phyloP scores from a whole-genome alignment of 2,329 filamentous ascomycete species.

The Neonectria ditissima region DNA sequence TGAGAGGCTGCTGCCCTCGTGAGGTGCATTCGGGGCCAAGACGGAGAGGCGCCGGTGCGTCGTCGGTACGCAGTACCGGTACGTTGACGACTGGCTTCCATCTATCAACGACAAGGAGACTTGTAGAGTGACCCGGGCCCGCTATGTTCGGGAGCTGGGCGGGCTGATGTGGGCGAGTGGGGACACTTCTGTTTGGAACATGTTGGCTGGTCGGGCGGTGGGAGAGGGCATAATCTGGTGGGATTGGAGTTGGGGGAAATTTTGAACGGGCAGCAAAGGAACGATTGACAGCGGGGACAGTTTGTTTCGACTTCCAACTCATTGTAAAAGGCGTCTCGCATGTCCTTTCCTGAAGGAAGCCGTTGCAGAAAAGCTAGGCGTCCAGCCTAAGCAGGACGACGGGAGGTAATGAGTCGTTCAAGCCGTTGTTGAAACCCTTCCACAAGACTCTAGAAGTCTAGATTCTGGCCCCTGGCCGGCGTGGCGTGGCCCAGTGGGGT shows the following conservation, averaged over 20 bases:
- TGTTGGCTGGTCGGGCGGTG: conserved; percentile 42
- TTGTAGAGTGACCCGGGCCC: conserved; percentile 39
- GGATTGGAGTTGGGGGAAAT: conserved; percentile 9
- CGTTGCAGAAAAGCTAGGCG: neutral
- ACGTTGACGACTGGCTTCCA: neutral
- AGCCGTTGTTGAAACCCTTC: neutral
- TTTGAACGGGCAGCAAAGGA: neutral
- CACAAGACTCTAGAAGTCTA: conserved; percentile 5
- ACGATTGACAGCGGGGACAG: neutral
- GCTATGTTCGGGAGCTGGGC: conserved; percentile 40
- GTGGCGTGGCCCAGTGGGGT: conserved; percentile 21
- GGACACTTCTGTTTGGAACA: conserved; percentile 37
- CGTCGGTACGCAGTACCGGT: no score
- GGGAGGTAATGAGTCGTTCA: neutral
- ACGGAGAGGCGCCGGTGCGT: conserved; percentile 28
- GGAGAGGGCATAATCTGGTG: conserved; percentile 38
- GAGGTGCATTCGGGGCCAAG: conserved; percentile 30
- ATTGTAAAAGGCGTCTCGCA: neutral
- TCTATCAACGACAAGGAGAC: conserved; percentile 10
- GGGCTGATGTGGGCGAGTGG: conserved; percentile 43
- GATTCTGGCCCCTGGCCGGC: neutral
- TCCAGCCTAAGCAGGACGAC: neutral
- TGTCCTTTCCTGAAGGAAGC: neutral
- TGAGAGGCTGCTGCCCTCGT: conserved; percentile 23
- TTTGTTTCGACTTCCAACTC: neutral